Conservation (phyloP, 148 eudicot species). For the Camellia granthamiana region DNA sequence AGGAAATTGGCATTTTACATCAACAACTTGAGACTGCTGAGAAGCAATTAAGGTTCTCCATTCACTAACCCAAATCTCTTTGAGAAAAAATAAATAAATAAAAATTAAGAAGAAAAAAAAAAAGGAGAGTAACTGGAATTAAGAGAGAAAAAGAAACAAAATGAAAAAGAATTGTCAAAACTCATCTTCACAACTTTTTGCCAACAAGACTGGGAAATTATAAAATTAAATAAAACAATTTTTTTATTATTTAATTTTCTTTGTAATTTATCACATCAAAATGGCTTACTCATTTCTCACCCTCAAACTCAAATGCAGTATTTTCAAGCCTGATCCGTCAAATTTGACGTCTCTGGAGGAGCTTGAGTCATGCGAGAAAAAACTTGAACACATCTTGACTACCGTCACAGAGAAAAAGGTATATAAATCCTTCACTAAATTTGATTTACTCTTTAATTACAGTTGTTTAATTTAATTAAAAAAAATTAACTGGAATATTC, state of each 20-base stretch:
- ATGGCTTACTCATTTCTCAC: background rate
- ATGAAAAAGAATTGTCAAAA: background rate
- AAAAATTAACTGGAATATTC: no score
- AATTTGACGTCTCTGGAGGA: slow-evolving; percentile 48
- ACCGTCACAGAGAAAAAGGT: slow-evolving; percentile 65
- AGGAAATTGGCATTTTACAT: slow-evolving; percentile 50
- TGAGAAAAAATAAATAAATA: no score
- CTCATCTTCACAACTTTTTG: no score
- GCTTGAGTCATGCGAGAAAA: slow-evolving; percentile 50
- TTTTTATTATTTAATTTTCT: background rate
- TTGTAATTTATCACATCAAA: background rate
- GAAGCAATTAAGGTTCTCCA: slow-evolving; percentile 50
- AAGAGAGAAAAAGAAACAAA: background rate
- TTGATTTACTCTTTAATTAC: no score
- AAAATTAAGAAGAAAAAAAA: no score
- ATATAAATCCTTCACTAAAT: background rate
- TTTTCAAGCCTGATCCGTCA: slow-evolving; percentile 55
- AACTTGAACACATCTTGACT: slow-evolving; percentile 41
- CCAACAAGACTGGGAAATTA: no score
- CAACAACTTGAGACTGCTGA: slow-evolving; percentile 49
- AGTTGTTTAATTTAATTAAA: no score
- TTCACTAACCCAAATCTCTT: background rate
- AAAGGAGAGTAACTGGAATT: background rate
- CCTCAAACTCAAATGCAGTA: slow-evolving; percentile 19
- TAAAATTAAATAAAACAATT: no score